These are phyloP conservation scores for Suillus clintonianus DNA, from an alignment of 768 basidiomycete species.

Conservation along the genomic window DNA sequence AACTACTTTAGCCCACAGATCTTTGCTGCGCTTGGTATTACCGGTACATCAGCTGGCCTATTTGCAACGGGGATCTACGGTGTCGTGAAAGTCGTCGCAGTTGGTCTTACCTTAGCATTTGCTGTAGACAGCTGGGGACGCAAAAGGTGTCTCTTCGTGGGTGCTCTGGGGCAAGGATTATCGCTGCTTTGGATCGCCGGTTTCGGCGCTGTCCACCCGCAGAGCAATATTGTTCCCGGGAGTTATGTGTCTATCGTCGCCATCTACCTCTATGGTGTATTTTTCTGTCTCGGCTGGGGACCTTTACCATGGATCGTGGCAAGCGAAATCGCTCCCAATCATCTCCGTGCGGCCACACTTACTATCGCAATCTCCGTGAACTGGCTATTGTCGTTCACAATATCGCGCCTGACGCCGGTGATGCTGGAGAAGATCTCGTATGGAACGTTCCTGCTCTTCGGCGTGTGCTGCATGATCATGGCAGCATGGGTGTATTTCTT, in stretches of 20 bases:
- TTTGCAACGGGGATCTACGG: slow-evolving; percentile 52
- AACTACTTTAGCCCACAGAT: slow-evolving; percentile 57
- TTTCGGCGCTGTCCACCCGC: slow-evolving; percentile 38
- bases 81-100: slow-evolving; percentile 43
- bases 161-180: slow-evolving; percentile 48
- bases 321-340: slow-evolving; percentile 41
- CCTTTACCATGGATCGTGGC: slow-evolving; percentile 36
- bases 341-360: slow-evolving; percentile 40
- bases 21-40: slow-evolving; percentile 50
- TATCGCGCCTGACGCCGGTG: slow-evolving; percentile 44
- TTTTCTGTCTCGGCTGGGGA: slow-evolving; percentile 45
- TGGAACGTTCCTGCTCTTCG: slow-evolving; percentile 46
- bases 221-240: slow-evolving; percentile 31
- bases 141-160: slow-evolving; percentile 50
- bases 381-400: slow-evolving; percentile 51
- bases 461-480: slow-evolving; percentile 43
- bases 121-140: slow-evolving; percentile 52
- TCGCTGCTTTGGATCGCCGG: slow-evolving; percentile 50
- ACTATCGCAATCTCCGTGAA: slow-evolving; percentile 41
- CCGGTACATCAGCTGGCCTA: slow-evolving; percentile 41
- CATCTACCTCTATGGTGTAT: slow-evolving; percentile 49
- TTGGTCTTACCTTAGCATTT: slow-evolving; percentile 41
- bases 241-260: slow-evolving; percentile 47
- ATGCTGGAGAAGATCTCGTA: slow-evolving; percentile 38
- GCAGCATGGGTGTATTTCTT: slow-evolving; percentile 44